Base-by-base conservation (phyloP, 2,329 filamentous ascomycete genomes). In the Alternaria sp. region DNA sequence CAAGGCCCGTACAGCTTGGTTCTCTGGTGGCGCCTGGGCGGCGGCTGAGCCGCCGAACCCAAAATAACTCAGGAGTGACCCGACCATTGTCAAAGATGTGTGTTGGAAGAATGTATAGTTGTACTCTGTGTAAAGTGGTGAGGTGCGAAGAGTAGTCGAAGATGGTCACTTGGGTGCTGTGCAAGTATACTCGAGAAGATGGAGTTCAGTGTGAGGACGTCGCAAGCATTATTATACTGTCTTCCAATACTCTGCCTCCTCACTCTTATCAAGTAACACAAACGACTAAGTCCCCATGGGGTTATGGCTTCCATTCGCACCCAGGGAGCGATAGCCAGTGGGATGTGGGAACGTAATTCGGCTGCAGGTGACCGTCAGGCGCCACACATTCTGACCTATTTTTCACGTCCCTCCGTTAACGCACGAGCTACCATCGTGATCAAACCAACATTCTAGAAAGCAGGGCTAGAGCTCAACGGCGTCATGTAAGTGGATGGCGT, bases 1-100 rank as follows among this genome's bases (percentile, higher is more conserved):
- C 38, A 82, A 75, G 20, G 84, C 80, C 18, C 79, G 76, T 25
- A 80, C 73, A 50, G 81, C 68, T 32, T 64, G 50, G 50, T 65
- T 69, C 50, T 68, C 62, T 60, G 68, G 52, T 38, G 41, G 58
- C 20, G 48, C 32, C 34, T 57, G 61, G 61, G 64, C 45, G 25
- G 63, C 45, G 34, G 65, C 52, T 41, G 64, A 49, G 57, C 65
- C 64, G 41, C 70, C 64, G 32, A 74, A 67, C 50, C 72, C 70
- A 51, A 74, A 66, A 49, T 73, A 74, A 53, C 66, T 73, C 48
- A 72, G 54, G 27, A 74, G 57, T 51, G 70, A 74, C 60, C 68
- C 65, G 22, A 69, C 70, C 71, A 73, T 73, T 54, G 44, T 65
- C 44, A 40, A 44, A 20, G 20, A 44, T 58, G 32, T 44, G 6